A percentile compares a stretch with the other conserved stretches of the same genome.
These are phyloP conservation scores for Citrus medica DNA, from an alignment of 345 rosid species.

Conservation along the genomic window DNA sequence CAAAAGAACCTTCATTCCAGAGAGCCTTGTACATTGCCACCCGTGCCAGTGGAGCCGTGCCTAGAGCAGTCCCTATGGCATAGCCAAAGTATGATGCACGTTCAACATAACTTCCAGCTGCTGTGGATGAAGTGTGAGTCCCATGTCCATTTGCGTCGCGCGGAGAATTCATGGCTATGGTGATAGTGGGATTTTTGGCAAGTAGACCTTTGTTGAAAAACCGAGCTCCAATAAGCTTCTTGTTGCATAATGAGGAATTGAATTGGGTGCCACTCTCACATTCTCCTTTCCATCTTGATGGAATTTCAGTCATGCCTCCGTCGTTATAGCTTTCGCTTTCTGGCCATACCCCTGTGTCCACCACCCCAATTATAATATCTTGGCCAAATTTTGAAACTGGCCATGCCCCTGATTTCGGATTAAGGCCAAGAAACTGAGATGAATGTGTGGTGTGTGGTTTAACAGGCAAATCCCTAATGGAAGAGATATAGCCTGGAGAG, in stretches of 20 bases:
- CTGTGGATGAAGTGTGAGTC: constrained; percentile 55
- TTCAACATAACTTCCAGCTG: constrained; percentile 37
- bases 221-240: constrained; percentile 52
- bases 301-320: constrained; percentile 33
- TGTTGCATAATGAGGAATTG: constrained; percentile 47
- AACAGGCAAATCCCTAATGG: constrained; percentile 28
- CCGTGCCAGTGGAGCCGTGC: constrained; percentile 42
- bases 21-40: constrained; percentile 55
- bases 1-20: constrained; percentile 29
- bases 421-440: constrained; percentile 30
- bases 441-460: constrained; percentile 46
- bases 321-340: constrained; percentile 44
- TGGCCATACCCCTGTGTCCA: constrained; percentile 53
- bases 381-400: constrained; percentile 38
- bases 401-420: constrained; percentile 31
- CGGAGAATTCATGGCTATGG: constrained; percentile 46
- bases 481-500: constrained; percentile 37
- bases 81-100: constrained; percentile 44
- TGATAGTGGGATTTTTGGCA: constrained; percentile 31
- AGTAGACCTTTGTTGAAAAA: constrained; percentile 42
- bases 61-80: constrained; percentile 39
- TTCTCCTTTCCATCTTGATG: constrained; percentile 45
- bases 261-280: constrained; percentile 45
- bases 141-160: constrained; percentile 52
- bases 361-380: constrained; percentile 40